Conservation (phyloP, 768 basidiomycete genomes). For the Sutorius australiensis region DNA sequence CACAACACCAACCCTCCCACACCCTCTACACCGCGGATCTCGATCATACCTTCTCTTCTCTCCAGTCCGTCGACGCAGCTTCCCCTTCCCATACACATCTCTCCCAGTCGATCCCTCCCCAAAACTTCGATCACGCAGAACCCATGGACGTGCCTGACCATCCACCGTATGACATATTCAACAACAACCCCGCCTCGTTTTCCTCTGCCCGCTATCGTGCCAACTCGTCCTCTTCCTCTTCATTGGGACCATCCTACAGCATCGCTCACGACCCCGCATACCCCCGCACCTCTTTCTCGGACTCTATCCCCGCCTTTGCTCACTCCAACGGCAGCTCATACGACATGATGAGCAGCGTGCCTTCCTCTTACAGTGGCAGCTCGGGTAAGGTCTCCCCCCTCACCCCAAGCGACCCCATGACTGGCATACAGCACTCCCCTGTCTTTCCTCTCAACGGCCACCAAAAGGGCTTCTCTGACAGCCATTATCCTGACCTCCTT, state of each 20-base stretch:
- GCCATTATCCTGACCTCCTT: conserved; percentile 55
- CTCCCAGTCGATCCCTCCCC: conserved; percentile 34
- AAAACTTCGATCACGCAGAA: conserved; percentile 51
- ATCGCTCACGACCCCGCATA: conserved; percentile 58
- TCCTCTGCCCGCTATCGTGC: conserved; percentile 62
- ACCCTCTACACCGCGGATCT: conserved; percentile 54
- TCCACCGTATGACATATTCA: conserved; percentile 61
- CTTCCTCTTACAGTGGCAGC: conserved; percentile 54
- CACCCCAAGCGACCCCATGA: conserved; percentile 63
- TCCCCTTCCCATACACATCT: conserved; percentile 38
- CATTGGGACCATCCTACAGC: conserved; percentile 53
- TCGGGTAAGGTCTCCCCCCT: conserved; percentile 76
- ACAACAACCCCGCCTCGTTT: conserved; percentile 45
- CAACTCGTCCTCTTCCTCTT: conserved; percentile 69
- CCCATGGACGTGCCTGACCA: conserved; percentile 56
- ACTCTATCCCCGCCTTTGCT: conserved; percentile 56
- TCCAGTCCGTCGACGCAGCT: conserved; percentile 37
- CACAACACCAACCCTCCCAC: conserved; percentile 33
- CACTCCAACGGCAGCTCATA: conserved; percentile 52
- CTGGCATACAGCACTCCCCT: conserved; percentile 52
- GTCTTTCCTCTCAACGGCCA: conserved; percentile 43
- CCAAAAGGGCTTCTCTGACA: conserved; percentile 55
- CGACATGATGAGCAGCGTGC: conserved; percentile 60
- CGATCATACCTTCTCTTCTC: conserved; percentile 52
- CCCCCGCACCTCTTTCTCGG: conserved; percentile 54